These are phyloP conservation scores for Benincasa hispida DNA, from an alignment of 306 rosid genomes.

Conservation along the genomic window DNA sequence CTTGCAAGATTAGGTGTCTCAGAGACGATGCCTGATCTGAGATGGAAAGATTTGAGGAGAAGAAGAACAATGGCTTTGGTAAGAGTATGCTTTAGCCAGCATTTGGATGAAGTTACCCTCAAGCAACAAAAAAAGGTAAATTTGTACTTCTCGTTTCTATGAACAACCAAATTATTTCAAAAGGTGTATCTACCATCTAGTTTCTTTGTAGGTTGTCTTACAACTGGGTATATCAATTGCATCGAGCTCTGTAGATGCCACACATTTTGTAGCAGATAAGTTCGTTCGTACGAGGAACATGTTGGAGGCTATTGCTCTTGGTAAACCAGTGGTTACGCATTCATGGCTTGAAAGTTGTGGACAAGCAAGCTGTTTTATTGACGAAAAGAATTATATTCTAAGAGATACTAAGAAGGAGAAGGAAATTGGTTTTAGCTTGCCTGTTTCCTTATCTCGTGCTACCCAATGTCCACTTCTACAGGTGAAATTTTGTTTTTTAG, in stretches of 20 bases:
- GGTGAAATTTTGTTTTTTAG: constrained; percentile 20
- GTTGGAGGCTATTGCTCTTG: constrained; percentile 86
- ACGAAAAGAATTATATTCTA: constrained; percentile 65
- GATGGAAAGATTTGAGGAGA: constrained; percentile 62
- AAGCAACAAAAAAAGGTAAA: constrained; percentile 84
- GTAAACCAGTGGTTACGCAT: constrained; percentile 86
- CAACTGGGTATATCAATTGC: constrained; percentile 57
- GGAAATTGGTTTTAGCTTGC: constrained; percentile 83
- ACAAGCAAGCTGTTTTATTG: constrained; percentile 80
- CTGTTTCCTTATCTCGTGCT: constrained; percentile 62
- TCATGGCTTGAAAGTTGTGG: constrained; percentile 92
- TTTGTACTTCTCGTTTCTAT: neutral
- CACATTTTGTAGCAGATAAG: constrained; percentile 86
- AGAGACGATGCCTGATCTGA: constrained; percentile 28
- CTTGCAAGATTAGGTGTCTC: constrained; percentile 40
- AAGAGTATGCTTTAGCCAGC: constrained; percentile 68
- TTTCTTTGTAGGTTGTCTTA: constrained; percentile 45
- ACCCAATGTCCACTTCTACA: constrained; percentile 49
- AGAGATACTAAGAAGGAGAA: constrained; percentile 84
- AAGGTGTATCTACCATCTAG: constrained; percentile 9
- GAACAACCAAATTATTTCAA: constrained; percentile 8
- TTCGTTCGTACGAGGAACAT: constrained; percentile 87
- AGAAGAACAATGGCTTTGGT: constrained; percentile 66
- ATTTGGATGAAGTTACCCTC: constrained; percentile 55
- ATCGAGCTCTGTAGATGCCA: constrained; percentile 64